These are phyloP conservation scores for Chalara sp. DNA, from an alignment of 2,329 filamentous ascomycete genomes.

Conservation along the genomic window DNA sequence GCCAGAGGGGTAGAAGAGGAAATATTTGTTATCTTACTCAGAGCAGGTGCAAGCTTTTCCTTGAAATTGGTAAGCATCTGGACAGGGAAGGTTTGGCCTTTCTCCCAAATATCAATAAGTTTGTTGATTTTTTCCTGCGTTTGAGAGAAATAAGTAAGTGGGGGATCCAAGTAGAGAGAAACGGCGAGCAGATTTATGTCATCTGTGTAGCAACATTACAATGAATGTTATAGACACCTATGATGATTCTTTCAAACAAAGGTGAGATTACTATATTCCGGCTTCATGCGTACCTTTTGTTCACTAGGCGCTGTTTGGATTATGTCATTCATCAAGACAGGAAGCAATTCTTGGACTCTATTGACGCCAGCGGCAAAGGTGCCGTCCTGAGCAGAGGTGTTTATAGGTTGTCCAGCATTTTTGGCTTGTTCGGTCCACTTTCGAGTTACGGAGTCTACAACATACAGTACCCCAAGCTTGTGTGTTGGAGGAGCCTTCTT, in stretches of 20 bases:
- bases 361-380: conserved; percentile 93
- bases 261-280: no score
- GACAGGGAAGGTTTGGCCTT: conserved; percentile 81
- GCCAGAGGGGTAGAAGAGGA: conserved; percentile 30
- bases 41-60: conserved; percentile 58
- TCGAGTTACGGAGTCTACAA: conserved; percentile 99
- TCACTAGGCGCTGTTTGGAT: conserved; percentile 80
- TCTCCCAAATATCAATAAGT: conserved; percentile 96
- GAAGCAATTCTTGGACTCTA: conserved; percentile 92
- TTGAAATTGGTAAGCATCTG: conserved; percentile 77
- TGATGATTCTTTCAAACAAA: no score
- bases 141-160: conserved; percentile 42
- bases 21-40: conserved; percentile 51
- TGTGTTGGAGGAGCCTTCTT: conserved; percentile 91
- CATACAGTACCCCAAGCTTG: conserved; percentile 98
- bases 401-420: conserved; percentile 73
- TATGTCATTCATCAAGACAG: conserved; percentile 92
- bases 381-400: conserved; percentile 76
- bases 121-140: conserved; percentile 93
- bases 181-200: conserved; percentile 1
- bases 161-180: conserved; percentile 17
- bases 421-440: conserved; percentile 98
- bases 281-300: conserved; percentile 78
- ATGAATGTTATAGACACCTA: no score
- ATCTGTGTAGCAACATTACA: no score